Base-by-base conservation (phyloP, 2,329 filamentous ascomycete species). In the Trichoderma sp. region DNA sequence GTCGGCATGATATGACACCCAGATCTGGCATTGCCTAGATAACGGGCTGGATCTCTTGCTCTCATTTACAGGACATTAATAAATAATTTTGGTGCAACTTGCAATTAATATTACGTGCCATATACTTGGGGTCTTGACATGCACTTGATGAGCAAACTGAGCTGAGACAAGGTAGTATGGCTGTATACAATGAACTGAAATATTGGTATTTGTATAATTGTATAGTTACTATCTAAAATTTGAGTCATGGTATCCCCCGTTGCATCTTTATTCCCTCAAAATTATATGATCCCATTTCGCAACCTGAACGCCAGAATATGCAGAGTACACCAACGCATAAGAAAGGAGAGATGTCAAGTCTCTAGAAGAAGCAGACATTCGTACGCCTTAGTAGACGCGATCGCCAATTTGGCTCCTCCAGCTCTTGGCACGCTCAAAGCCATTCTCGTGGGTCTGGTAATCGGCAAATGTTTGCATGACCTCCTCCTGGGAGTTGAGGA, bases 401-500 rank as follows among this genome's bases (percentile, higher is more conserved):
- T 93, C 94, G 47, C 92, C 92, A 85, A 97, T 97, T 82, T 96
- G 91, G 76, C 91, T 94, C 79, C 90, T 82, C 93, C 94, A 97
- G 35, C 89, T 87, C 72, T 88, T 85, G 1, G 92, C 92, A 71
- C 92, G 85, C 82, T 96, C 93, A 74, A 96, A 96, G 5, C 92
- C 92, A 78, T 95, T 94, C 47, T 86, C 84, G 72, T 88, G 84
- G 16, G 84, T 88, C 81, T 92, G 90, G 76, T 89, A 96, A 78
- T 96, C 92, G 74, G 88, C 81, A 79, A 96, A 85, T 1, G 92
- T 92, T 82, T 95, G 86, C 75, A 91, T 89, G 4, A 95, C 90
- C 73, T 92, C 89, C 65, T 92, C 89, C 76, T 91, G 84, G 53
- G 86, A 88, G 70, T 83, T 93, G 70, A 94, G 80, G n/a, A 96